phyloP scores from a whole-genome alignment of 1,284 basidiomycete species.

The Ustilago trichophora region DNA sequence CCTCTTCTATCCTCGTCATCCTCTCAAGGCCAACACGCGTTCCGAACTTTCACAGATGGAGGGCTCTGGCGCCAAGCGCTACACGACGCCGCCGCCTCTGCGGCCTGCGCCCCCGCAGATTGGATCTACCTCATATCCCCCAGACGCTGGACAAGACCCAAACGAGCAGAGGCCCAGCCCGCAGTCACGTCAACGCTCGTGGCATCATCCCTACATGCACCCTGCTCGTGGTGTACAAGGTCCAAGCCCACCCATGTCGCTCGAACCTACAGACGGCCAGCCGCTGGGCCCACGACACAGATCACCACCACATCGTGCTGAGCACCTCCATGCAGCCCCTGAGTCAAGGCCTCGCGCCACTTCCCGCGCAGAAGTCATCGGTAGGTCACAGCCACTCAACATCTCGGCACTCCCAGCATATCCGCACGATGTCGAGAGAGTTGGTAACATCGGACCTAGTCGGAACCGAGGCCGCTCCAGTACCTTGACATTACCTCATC shows the following conservation, averaged over 20 bases:
- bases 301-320: constrained; percentile 20
- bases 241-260: constrained; percentile 15
- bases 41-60: too few relatives aligned
- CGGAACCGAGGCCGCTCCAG: constrained; percentile 44
- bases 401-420: constrained; percentile 16
- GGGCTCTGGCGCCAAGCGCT: constrained; percentile 22
- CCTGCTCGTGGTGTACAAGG: constrained; percentile 8
- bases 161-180: constrained; percentile 30
- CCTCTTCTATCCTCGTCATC: background rate
- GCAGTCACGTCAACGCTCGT: constrained; percentile 33
- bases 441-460: constrained; percentile 30
- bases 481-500: constrained; percentile 37
- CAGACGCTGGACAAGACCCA: constrained; percentile 4
- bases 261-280: constrained; percentile 6
- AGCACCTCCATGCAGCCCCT: constrained; percentile 11
- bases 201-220: constrained; percentile 45
- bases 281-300: constrained; percentile 6
- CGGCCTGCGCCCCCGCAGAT: constrained; percentile 1
- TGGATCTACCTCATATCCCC: background rate
- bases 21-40: background rate
- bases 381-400: constrained; percentile 23
- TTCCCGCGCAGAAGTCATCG: constrained; percentile 9
- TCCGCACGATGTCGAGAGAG: constrained; percentile 13
- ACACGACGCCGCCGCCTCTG: constrained; percentile 11
- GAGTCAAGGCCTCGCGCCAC: constrained; percentile 9